Base-by-base conservation (phyloP, 495 filamentous ascomycete species). In the Penicillium daleae region DNA sequence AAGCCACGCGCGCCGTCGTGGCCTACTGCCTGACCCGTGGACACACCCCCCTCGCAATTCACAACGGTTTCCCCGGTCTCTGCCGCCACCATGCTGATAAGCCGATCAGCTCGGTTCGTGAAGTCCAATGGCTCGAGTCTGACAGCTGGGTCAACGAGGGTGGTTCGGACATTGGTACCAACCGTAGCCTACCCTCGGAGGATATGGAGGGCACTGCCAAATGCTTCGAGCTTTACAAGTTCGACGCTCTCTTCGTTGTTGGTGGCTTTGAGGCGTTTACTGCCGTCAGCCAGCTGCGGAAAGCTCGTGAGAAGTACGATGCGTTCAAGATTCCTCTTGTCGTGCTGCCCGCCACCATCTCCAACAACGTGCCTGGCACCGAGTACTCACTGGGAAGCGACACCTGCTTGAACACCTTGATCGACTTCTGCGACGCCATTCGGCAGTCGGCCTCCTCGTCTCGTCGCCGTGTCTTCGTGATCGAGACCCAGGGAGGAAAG, bases 231-330 rank as follows among this genome's bases (percentile, higher is more conserved):
- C 81, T 88, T 57, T 95, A 96, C 80, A 85, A 89, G 53, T 92
- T 99, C 66, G 91, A 99, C 60, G 96, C 89, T 1, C 79, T 99
- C 1, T 95, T 97, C 71, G 84, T 97, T 49, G 87, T 98, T 49
- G 96, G 96, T 69, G 96, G 96, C 3, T 99, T 99, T 66, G 96
- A 99, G 77, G 96, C 92, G 10, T 99, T 94, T 81, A 96, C 95
- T 55, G 89, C 96, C 1, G 83, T 97, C 50, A 90, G 89, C 39
- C 88, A 98, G 74, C 82, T 99, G 40, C 87, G 94, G 59, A 84
- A 89, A 76, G 93, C 90, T 4, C 83, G 92, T 56, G 83, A 86
- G 10, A 80, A 90, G 53, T 97, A 90, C 74, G 84, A 89, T 10
- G 87, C 91, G 6, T 91, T 99, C 66, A 91, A 91, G 72, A 98